Percentiles rank a stretch among this genome's conserved stretches.
phyloP scores from a whole-genome alignment of 768 basidiomycete species.

The Suillus clintonianus region DNA sequence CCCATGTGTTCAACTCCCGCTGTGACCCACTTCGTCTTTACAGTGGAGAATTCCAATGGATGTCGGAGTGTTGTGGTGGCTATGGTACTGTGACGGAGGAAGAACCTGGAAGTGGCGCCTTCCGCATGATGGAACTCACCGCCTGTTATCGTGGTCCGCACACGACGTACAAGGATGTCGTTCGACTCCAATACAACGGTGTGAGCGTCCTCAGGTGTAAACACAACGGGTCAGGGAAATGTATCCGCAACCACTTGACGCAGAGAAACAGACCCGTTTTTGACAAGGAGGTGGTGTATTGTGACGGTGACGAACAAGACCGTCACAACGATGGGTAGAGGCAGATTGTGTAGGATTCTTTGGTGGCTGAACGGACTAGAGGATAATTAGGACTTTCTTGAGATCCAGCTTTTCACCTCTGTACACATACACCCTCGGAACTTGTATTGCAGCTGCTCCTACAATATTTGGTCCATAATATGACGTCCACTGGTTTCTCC shows the following conservation, averaged over 20 bases:
- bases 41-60: slow-evolving; percentile 3
- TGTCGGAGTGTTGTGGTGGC: neutral
- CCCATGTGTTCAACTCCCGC: neutral
- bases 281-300: neutral
- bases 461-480: neutral
- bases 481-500: neutral
- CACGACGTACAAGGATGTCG: neutral
- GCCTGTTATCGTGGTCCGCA: neutral
- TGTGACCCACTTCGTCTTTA: neutral
- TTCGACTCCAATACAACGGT: neutral
- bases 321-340: neutral
- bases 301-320: neutral
- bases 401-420: neutral
- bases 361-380: neutral
- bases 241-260: neutral
- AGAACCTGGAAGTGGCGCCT: neutral
- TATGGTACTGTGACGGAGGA: slow-evolving; percentile 1
- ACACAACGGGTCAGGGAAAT: neutral
- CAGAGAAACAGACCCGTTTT: neutral
- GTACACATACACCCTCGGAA: neutral
- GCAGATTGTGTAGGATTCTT: neutral
- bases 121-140: slow-evolving; percentile 1
- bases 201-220: neutral
- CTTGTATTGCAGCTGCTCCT: neutral
- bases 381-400: neutral